phyloP scores from a whole-genome alignment of 768 basidiomycete genomes.

The Kwoniella bestiolae region DNA sequence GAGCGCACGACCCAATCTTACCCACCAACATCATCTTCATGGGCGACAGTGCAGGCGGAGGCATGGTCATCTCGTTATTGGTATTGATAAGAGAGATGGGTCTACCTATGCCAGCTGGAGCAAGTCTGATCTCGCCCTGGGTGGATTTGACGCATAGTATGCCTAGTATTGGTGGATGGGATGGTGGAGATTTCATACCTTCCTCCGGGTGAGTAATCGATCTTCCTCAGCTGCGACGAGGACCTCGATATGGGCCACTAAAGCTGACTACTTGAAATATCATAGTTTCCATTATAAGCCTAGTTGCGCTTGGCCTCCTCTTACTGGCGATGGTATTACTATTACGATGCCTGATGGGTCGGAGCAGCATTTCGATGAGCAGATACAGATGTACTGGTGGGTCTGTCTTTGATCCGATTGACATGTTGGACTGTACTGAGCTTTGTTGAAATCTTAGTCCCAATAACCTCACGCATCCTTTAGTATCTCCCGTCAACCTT shows the following conservation, averaged over 20 bases:
- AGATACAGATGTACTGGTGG: slow-evolving; percentile 55
- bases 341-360: slow-evolving; percentile 43
- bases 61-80: slow-evolving; percentile 51
- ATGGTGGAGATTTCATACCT: slow-evolving; percentile 50
- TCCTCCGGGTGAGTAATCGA: slow-evolving; percentile 37
- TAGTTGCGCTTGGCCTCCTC: slow-evolving; percentile 47
- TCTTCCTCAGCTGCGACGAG: not conserved
- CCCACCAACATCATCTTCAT: slow-evolving; percentile 53
- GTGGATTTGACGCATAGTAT: slow-evolving; percentile 56
- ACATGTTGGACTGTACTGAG: not conserved
- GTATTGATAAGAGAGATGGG: slow-evolving; percentile 53
- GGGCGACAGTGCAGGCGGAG: slow-evolving; percentile 56
- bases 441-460: slow-evolving; percentile 26
- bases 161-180: slow-evolving; percentile 47
- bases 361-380: slow-evolving; percentile 42
- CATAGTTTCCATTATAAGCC: slow-evolving; percentile 53
- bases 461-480: slow-evolving; percentile 54
- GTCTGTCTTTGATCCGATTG: not conserved
- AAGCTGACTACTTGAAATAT: slow-evolving; percentile 2
- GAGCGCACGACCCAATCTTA: slow-evolving; percentile 45
- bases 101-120: slow-evolving; percentile 54
- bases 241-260: not conserved
- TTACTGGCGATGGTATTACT: slow-evolving; percentile 43
- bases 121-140: slow-evolving; percentile 55
- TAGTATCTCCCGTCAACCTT: slow-evolving; percentile 52